Conservation (phyloP, 768 basidiomycete genomes). For the Trametes sanguinea region DNA sequence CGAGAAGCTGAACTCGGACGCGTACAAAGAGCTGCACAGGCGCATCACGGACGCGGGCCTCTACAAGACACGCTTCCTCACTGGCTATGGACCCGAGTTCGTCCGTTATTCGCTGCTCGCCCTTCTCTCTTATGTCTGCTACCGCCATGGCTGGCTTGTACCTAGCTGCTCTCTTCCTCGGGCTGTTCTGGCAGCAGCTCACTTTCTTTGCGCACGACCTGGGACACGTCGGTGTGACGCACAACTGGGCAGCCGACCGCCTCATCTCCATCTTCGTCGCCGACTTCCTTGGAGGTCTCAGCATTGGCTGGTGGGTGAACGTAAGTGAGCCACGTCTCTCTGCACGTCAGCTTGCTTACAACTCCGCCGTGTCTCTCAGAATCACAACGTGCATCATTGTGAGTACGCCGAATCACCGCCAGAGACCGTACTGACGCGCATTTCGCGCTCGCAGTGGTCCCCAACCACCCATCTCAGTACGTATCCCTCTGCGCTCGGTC, state of each 20-base stretch:
- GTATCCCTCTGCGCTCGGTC: slow-evolving; percentile 27
- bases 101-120: slow-evolving; percentile 75
- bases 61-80: slow-evolving; percentile 79
- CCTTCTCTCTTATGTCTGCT: slow-evolving; percentile 57
- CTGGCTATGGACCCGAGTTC: slow-evolving; percentile 89
- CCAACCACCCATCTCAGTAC: slow-evolving; percentile 96
- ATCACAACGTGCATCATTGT: slow-evolving; percentile 97
- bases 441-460: slow-evolving; percentile 62
- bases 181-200: slow-evolving; percentile 93
- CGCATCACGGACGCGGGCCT: slow-evolving; percentile 78
- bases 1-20: slow-evolving; percentile 69
- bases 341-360: slow-evolving; percentile 9
- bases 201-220: slow-evolving; percentile 93
- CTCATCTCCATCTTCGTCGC: slow-evolving; percentile 78
- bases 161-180: slow-evolving; percentile 79
- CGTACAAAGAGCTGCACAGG: slow-evolving; percentile 79
- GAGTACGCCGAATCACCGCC: slow-evolving; percentile 40
- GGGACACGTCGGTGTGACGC: slow-evolving; percentile 93
- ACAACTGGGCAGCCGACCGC: slow-evolving; percentile 80
- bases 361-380: slow-evolving; percentile 44
- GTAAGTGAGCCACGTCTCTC: slow-evolving; percentile 52
- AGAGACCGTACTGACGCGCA: slow-evolving; percentile 4
- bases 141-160: slow-evolving; percentile 64
- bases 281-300: slow-evolving; percentile 88
- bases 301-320: slow-evolving; percentile 97